These are phyloP conservation scores for Dioscorea cayenensis DNA, from an alignment of 116 monocot genomes.

Conservation along the genomic window DNA sequence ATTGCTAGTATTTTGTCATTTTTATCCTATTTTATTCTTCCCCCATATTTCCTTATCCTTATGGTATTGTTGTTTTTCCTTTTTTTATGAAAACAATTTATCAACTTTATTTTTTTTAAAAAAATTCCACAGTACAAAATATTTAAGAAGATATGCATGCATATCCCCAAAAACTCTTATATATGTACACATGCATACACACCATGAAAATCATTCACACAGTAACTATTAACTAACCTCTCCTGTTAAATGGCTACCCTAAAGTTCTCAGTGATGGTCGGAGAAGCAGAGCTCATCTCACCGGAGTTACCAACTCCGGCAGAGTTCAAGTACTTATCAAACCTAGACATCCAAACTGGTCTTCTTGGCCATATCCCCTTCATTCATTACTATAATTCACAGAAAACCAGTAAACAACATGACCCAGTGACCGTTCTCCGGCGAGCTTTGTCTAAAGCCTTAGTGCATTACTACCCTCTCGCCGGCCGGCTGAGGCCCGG, in stretches of 20 bases:
- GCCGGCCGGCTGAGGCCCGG: slow-evolving; percentile 17
- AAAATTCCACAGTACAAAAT: too few species aligned
- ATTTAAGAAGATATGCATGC: too few species aligned
- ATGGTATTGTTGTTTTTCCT: too few species aligned
- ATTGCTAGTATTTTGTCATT: too few species aligned
- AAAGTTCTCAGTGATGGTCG: slow-evolving; percentile 2
- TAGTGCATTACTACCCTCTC: slow-evolving; percentile 24
- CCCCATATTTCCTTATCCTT: too few species aligned
- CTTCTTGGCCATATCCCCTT: slow-evolving; percentile 18
- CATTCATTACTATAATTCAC: slow-evolving; percentile 16
- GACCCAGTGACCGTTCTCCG: slow-evolving; percentile 14
- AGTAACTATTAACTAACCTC: background rate
- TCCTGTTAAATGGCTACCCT: background rate
- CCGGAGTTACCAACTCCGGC: slow-evolving; percentile 15
- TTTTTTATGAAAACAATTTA: too few species aligned
- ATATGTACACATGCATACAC: too few species aligned
- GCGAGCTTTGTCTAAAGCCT: slow-evolving; percentile 7
- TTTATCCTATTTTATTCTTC: too few species aligned
- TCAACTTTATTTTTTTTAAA: too few species aligned
- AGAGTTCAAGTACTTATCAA: slow-evolving; percentile 15
- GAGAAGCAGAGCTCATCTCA: slow-evolving; percentile 1
- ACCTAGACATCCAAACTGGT: slow-evolving; percentile 22
- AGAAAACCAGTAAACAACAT: background rate
- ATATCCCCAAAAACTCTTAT: too few species aligned
- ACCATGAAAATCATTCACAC: too few species aligned